Evolutionary conservation across 2,329 filamentous ascomycete species (phyloP), one percentile per base, ranked within the genome.

Genomic region (Phaeoacremonium minimum): DNA sequence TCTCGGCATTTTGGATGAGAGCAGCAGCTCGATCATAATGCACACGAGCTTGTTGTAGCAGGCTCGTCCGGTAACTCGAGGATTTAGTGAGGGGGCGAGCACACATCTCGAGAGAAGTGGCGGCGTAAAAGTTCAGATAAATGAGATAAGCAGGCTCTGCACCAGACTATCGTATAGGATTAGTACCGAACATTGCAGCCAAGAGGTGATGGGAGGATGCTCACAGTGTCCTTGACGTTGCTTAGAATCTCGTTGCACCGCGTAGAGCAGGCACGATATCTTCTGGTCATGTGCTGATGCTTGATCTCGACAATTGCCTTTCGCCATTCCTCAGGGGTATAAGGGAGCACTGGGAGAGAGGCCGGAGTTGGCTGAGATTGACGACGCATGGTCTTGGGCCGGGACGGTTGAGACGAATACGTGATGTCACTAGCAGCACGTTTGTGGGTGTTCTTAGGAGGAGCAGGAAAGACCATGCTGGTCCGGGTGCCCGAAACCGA

Each of bases 101-200:
- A 46, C 74, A 73, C 60, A 72, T 70, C 48, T 80, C 76, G 29
- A 76, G 64, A 12, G 75, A 71, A n/a, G 65, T 70, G 15, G 76
- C 76, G n/a, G 75, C 75, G 43, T 79, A 80, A 51, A 80, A 79
- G 51, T 77, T 69, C 6, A 80, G 63, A 42, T 77, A 78, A 45
- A 80, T 72, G 20, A 77, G 60, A 48, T 79, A 71, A 6, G 72
- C 59, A 3, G 73, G 70, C 48, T 77, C 71, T 15, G 72, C 58
- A 17, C 61, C 51, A 11, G 60, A 60, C 51, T 55, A n/a, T 1
- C 5, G n/a, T n/a, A n/a, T n/a, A n/a, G n/a, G n/a, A 15, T 7
- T 6, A 6, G 11, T 11, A n/a, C 3, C 22, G 2, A 19, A 1
- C 12, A 14, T 7, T 3, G 8, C 4, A 8, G 22, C 6, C 18